A percentile compares a stretch with the other conserved stretches of the same genome.
Evolutionary conservation across 768 basidiomycete genomes (phyloP).

Genomic region (Termitomyces titanicus): DNA sequence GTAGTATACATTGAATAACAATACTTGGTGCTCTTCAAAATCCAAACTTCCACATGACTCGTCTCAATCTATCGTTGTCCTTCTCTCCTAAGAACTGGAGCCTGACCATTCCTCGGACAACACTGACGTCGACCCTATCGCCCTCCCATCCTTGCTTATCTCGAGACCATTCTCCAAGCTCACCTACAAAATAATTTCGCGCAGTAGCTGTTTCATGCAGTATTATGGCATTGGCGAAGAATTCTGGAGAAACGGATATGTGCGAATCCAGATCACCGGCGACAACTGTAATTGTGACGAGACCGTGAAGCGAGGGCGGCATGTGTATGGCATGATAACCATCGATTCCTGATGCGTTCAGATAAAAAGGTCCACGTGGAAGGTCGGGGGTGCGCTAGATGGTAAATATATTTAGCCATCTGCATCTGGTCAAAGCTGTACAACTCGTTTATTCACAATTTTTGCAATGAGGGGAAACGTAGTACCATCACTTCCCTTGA

Average conservation of each 20-base stretch:
- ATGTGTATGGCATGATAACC: constrained; percentile 32
- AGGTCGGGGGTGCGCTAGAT: constrained; percentile 33
- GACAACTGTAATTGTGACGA: constrained; percentile 31
- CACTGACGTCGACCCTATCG: constrained; percentile 19
- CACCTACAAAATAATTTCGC: constrained; percentile 33
- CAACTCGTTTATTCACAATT: constrained; percentile 25
- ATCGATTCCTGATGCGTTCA: constrained; percentile 25
- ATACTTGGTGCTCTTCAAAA: not conserved
- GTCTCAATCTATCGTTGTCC: constrained; percentile 18
- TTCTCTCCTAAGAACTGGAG: constrained; percentile 21
- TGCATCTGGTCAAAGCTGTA: not conserved
- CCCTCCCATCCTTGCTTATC: constrained; percentile 22
- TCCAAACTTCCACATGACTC: constrained; percentile 16
- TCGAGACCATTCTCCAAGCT: constrained; percentile 20
- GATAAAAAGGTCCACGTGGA: constrained; percentile 30
- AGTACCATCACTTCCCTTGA: constrained; percentile 22
- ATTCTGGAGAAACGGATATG: constrained; percentile 27
- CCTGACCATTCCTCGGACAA: constrained; percentile 20
- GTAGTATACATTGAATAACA: no score
- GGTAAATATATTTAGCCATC: not conserved
- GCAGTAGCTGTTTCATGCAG: constrained; percentile 29
- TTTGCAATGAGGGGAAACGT: constrained; percentile 33
- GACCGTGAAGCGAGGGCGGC: constrained; percentile 40
- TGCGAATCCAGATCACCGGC: constrained; percentile 34
- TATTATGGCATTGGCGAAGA: constrained; percentile 25